Evolutionary conservation across 2,329 filamentous ascomycete genomes (phyloP).

Genomic region (Penicillium sp.): DNA sequence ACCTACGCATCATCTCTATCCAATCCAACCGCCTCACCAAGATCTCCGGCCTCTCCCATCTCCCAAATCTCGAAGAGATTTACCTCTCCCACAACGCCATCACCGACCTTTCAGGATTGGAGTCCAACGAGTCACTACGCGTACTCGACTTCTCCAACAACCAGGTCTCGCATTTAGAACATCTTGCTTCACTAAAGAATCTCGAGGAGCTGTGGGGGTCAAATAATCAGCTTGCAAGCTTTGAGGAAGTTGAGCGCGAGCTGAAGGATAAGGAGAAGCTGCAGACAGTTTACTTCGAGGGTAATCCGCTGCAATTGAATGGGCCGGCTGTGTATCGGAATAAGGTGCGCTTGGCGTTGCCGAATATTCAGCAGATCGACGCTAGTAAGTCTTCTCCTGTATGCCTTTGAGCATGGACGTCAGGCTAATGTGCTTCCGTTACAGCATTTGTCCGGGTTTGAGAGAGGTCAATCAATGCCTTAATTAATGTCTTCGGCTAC

Average conservation of each 20-base stretch:
- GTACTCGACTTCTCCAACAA: conserved; percentile 91
- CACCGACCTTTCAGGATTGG: conserved; percentile 68
- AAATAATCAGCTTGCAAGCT: conserved; percentile 76
- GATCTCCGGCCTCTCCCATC: conserved; percentile 69
- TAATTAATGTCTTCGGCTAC: not conserved
- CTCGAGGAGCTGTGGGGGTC: conserved; percentile 94
- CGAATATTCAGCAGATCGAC: conserved; percentile 89
- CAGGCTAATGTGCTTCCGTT: conserved; percentile 7
- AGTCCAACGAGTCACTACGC: conserved; percentile 62
- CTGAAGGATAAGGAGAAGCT: conserved; percentile 74
- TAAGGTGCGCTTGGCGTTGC: conserved; percentile 83
- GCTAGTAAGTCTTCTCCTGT: conserved; percentile 67
- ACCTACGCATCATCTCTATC: conserved; percentile 83
- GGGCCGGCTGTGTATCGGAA: conserved; percentile 86
- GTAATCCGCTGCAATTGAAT: conserved; percentile 78
- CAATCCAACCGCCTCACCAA: conserved; percentile 88
- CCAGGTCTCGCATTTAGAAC: conserved; percentile 68
- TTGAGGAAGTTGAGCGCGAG: conserved; percentile 72
- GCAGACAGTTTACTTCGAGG: conserved; percentile 93
- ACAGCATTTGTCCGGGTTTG: conserved; percentile 33
- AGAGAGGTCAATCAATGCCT: not conserved
- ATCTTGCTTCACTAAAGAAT: conserved; percentile 63
- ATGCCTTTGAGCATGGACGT: not conserved
- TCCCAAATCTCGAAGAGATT: conserved; percentile 79
- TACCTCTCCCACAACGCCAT: conserved; percentile 96